A percentile compares a stretch with the other conserved stretches of the same genome.
phyloP scores from a whole-genome alignment of 2,329 filamentous ascomycete genomes.

The Pestalotiopsis fici region DNA sequence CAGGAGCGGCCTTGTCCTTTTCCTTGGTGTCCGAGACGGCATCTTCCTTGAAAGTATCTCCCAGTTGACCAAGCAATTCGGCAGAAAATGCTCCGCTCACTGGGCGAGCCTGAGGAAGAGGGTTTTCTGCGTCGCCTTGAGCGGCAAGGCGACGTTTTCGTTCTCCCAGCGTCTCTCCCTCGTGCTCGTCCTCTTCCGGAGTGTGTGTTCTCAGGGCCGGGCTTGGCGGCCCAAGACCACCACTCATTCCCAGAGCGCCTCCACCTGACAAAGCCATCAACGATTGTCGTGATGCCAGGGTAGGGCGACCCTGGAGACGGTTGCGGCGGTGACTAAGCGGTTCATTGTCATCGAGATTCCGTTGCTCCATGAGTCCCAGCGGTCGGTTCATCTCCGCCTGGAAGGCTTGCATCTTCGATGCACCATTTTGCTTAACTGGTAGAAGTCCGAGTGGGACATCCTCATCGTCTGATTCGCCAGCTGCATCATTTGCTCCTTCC shows the following conservation, averaged over 20 bases:
- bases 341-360: constrained; percentile 89
- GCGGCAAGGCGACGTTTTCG: constrained; percentile 66
- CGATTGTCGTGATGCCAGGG: constrained; percentile 43
- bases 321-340: constrained; percentile 78
- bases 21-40: constrained; percentile 26
- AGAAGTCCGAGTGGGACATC: constrained; percentile 88
- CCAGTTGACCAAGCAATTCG: constrained; percentile 69
- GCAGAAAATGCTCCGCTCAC: constrained; percentile 68
- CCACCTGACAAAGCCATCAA: constrained; percentile 40
- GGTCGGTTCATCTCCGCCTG: constrained; percentile 62
- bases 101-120: constrained; percentile 54
- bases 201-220: constrained; percentile 30
- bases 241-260: constrained; percentile 20
- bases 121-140: constrained; percentile 47
- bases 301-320: constrained; percentile 65
- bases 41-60: constrained; percentile 45
- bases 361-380: constrained; percentile 75
- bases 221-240: constrained; percentile 24
- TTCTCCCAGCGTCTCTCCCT: constrained; percentile 68
- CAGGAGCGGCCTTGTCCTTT: constrained; percentile 27
- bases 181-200: constrained; percentile 50
- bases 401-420: constrained; percentile 45
- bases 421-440: constrained; percentile 63
- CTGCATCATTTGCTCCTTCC: constrained; percentile 54
- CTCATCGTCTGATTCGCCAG: constrained; percentile 29